Base-by-base conservation (phyloP, 2,329 filamentous ascomycete genomes). In the Malbranchea zuffiana region DNA sequence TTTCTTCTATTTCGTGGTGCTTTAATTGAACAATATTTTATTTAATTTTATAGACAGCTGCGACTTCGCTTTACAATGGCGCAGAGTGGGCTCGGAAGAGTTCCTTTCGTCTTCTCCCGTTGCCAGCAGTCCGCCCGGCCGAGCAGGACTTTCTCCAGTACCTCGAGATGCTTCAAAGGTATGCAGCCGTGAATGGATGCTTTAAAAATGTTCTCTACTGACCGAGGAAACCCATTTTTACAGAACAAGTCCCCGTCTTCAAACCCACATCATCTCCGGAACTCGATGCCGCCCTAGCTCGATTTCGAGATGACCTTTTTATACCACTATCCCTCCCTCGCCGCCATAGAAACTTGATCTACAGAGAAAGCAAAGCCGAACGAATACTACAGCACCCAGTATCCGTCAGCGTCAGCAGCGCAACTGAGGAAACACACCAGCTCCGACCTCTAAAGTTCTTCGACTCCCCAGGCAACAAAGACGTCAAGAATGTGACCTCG, bases 281-380 rank as follows among this genome's bases (percentile, higher is more conserved):
- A 46, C 51, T 66, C 39, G 56, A 65, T 44, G 45, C 56, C 28
- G 50, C 59, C 32, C 54, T 67, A 20, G 46, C 53, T 18, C 52
- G 51, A 41, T 64, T 61, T 49, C 62, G 63, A 44, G 47, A 65
- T 42, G 55, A 60, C 26, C 51, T 66, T 33, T 66, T 67, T 48
- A 59, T 65, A 20, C 64, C 63, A 18, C 53, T 52, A 32, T 54
- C 55, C 24, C 54, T 67, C 3, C 47, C 50, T 23, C 40, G 48
- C 4, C 52, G 52, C 27, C 62, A 66, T 39, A 54, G 53, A 41
- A 53, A 50, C 26, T 52, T 61, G 29, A 56, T 66, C 39, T 65
- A 60, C 49, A 55, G 56, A 33, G 42, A 53, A 20, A 57, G 53
- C 24, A 53, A 59, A 30, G 50, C 54, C 25, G 47, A 53, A 10